Conservation (phyloP, 345 rosid species). For the Gossypium longicalyx region DNA sequence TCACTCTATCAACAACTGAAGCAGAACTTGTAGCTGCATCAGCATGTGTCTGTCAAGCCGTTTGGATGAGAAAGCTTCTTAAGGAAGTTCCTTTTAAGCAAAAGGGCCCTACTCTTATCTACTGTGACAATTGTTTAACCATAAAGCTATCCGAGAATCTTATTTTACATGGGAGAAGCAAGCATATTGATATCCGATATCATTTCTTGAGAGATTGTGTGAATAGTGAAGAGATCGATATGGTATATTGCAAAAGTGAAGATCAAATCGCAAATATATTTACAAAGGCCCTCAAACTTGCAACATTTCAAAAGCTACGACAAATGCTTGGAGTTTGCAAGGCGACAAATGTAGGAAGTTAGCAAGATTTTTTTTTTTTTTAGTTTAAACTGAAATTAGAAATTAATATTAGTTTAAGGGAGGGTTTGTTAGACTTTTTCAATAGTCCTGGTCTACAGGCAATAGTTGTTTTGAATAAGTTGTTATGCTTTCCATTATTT, state of each 20-base stretch:
- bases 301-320: neutral
- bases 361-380: too few species aligned
- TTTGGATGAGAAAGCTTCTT: too few species aligned
- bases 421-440: neutral
- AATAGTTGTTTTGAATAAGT: neutral
- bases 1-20: too few species aligned
- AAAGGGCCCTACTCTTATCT: too few species aligned
- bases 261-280: neutral
- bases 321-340: neutral
- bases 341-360: neutral
- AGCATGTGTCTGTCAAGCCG: too few species aligned
- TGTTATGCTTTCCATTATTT: neutral
- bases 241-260: neutral
- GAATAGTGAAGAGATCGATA: too few species aligned
- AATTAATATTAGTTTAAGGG: neutral
- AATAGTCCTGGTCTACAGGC: neutral
- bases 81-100: too few species aligned
- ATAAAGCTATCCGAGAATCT: too few species aligned
- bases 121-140: too few species aligned
- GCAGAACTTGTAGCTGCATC: too few species aligned
- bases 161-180: too few species aligned
- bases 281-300: neutral
- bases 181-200: neutral
- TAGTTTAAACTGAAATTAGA: neutral
- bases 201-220: neutral